Percentiles rank a stretch among this genome's conserved stretches.
These are phyloP conservation scores for Amylostereum areolatum DNA, from an alignment of 1,284 basidiomycete genomes.

Conservation along the genomic window DNA sequence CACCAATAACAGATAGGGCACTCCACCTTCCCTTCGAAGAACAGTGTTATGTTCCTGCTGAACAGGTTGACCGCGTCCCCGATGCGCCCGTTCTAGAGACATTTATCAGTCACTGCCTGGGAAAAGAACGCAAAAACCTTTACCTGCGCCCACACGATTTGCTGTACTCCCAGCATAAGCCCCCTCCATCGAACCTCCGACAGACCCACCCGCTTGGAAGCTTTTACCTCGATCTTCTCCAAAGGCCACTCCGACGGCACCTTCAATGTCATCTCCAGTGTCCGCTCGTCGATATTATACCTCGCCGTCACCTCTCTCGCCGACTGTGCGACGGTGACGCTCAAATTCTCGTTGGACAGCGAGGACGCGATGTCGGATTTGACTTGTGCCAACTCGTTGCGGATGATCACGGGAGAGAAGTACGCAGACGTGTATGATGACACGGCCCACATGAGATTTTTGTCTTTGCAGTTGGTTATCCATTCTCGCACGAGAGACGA, in stretches of 20 bases:
- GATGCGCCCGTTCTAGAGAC: slow-evolving; percentile 78
- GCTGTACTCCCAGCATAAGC: slow-evolving; percentile 92
- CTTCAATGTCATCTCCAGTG: slow-evolving; percentile 85
- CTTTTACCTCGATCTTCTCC: slow-evolving; percentile 82
- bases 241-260: slow-evolving; percentile 92
- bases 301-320: slow-evolving; percentile 75
- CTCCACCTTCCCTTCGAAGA: slow-evolving; percentile 92
- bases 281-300: slow-evolving; percentile 92
- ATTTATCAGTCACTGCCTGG: neutral
- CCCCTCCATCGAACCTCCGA: slow-evolving; percentile 89
- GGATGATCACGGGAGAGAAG: slow-evolving; percentile 89
- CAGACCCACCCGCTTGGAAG: slow-evolving; percentile 83
- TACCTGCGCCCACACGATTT: slow-evolving; percentile 85
- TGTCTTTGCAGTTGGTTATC: slow-evolving; percentile 86
- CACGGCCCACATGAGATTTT: slow-evolving; percentile 76
- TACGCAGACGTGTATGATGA: slow-evolving; percentile 77
- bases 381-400: slow-evolving; percentile 75
- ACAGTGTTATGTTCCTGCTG: slow-evolving; percentile 88
- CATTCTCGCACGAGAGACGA: slow-evolving; percentile 83
- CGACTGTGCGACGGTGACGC: slow-evolving; percentile 65
- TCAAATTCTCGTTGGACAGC: slow-evolving; percentile 78
- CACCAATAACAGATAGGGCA: slow-evolving; percentile 95
- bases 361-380: slow-evolving; percentile 60
- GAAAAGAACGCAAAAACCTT: slow-evolving; percentile 18
- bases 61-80: slow-evolving; percentile 90